A percentile compares a stretch with the other conserved stretches of the same genome.
Evolutionary conservation across 805 yeast genomes (phyloP).

Genomic region (Yamadazyma nakazawae): DNA sequence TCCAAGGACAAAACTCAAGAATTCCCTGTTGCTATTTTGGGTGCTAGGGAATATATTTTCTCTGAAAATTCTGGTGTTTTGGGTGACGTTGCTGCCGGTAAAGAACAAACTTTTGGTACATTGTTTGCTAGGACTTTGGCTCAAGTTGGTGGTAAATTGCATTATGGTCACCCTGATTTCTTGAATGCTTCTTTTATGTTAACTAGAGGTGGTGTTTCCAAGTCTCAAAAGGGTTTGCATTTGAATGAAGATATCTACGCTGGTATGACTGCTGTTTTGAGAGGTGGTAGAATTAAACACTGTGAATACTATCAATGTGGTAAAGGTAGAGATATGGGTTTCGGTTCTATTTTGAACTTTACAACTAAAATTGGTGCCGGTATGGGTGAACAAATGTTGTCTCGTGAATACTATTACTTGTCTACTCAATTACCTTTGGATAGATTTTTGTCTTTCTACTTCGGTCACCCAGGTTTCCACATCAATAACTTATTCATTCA

Average conservation of each 20-base stretch:
- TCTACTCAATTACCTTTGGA: conserved; percentile 77
- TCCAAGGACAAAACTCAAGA: conserved; percentile 43
- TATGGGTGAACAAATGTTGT: conserved; percentile 85
- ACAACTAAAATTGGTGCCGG: conserved; percentile 87
- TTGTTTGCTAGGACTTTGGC: conserved; percentile 80
- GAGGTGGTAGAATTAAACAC: conserved; percentile 84
- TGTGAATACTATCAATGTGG: conserved; percentile 85
- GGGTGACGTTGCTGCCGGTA: conserved; percentile 86
- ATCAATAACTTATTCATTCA: conserved; percentile 73
- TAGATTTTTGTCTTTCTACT: conserved; percentile 73
- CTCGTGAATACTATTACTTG: conserved; percentile 76
- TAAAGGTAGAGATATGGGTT: conserved; percentile 82
- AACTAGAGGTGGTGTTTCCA: conserved; percentile 83
- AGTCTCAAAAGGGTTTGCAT: conserved; percentile 80
- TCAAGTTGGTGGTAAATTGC: conserved; percentile 77
- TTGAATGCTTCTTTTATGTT: conserved; percentile 73
- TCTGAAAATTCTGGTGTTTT: conserved; percentile 79
- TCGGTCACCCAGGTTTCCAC: conserved; percentile 87
- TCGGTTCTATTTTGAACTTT: conserved; percentile 77
- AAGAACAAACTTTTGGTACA: conserved; percentile 86
- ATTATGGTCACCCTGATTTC: conserved; percentile 87
- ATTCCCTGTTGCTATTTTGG: conserved; percentile 76
- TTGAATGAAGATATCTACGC: conserved; percentile 85
- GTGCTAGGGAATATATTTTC: conserved; percentile 80
- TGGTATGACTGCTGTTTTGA: conserved; percentile 72